phyloP scores from a whole-genome alignment of 2,329 filamentous ascomycete species.

The Penicillium sp. region DNA sequence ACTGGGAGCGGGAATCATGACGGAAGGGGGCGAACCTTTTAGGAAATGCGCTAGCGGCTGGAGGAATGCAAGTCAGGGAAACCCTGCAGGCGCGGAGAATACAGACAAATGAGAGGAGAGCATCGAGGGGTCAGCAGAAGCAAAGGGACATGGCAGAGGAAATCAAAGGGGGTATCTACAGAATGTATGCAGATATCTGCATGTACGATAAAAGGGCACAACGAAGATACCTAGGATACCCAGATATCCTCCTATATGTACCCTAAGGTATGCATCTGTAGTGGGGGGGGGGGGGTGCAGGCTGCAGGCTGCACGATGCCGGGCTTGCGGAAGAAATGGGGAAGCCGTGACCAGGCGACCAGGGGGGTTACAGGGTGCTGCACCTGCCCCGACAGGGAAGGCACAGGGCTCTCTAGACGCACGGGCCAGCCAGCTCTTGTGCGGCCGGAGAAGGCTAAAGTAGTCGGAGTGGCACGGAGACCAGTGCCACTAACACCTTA shows the following conservation, averaged over 20 bases:
- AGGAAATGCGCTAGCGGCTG: slow-evolving; percentile 23
- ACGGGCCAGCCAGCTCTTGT: slow-evolving; percentile 26
- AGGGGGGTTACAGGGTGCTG: slow-evolving; percentile 10
- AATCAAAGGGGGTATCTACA: not conserved
- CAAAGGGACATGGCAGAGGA: not conserved
- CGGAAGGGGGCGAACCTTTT: slow-evolving; percentile 25
- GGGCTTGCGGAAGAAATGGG: slow-evolving; percentile 18
- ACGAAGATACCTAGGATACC: not conserved
- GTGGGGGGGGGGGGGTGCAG: not conserved
- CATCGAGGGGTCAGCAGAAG: not conserved
- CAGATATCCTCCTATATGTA: not conserved
- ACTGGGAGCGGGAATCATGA: slow-evolving; percentile 22
- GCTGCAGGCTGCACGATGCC: slow-evolving; percentile 23
- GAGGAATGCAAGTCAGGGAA: slow-evolving; percentile 24
- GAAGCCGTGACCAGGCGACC: not conserved
- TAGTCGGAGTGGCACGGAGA: slow-evolving; percentile 30
- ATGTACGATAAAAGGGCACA: too few relatives aligned
- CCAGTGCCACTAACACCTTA: slow-evolving; percentile 29
- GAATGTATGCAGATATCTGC: not conserved
- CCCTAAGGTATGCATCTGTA: slow-evolving; percentile 5
- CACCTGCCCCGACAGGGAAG: slow-evolving; percentile 14
- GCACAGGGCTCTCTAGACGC: slow-evolving; percentile 14
- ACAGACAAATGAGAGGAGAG: not conserved
- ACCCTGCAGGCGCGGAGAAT: slow-evolving; percentile 18
- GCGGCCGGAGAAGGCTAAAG: slow-evolving; percentile 25